Evolutionary conservation across 768 basidiomycete genomes (phyloP).

Genomic region (Lentinus brumalis): DNA sequence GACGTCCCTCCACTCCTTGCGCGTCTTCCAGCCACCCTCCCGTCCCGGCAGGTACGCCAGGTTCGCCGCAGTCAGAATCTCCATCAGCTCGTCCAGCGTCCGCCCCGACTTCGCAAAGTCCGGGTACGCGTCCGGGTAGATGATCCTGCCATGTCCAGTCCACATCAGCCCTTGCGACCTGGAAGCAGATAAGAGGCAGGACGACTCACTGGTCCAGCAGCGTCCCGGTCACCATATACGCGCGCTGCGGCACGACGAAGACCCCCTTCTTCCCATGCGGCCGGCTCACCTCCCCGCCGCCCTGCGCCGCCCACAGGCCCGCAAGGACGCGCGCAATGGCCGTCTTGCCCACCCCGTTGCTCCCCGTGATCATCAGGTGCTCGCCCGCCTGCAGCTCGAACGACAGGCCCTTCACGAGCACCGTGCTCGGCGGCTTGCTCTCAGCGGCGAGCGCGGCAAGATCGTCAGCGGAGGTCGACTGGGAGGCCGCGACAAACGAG

Average conservation of each 20-base stretch:
- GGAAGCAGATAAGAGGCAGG: background rate
- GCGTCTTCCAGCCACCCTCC: slow-evolving; percentile 87
- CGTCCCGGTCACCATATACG: slow-evolving; percentile 89
- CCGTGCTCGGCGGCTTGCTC: slow-evolving; percentile 35
- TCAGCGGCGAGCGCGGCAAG: background rate
- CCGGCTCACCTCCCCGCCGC: slow-evolving; percentile 30
- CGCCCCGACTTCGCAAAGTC: slow-evolving; percentile 63
- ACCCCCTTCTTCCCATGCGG: slow-evolving; percentile 53
- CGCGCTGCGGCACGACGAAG: slow-evolving; percentile 90
- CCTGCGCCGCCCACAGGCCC: slow-evolving; percentile 79
- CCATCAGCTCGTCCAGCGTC: slow-evolving; percentile 69
- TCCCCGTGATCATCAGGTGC: slow-evolving; percentile 92
- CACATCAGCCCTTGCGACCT: background rate
- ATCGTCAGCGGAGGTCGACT: slow-evolving; percentile 1
- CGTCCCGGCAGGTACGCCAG: slow-evolving; percentile 81
- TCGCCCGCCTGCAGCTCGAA: slow-evolving; percentile 68
- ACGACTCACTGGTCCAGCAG: slow-evolving; percentile 75
- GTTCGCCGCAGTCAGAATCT: slow-evolving; percentile 80
- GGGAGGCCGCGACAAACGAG: slow-evolving; percentile 10
- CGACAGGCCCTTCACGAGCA: slow-evolving; percentile 69
- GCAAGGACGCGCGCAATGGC: slow-evolving; percentile 87
- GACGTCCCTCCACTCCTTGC: slow-evolving; percentile 97
- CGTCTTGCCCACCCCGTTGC: slow-evolving; percentile 92
- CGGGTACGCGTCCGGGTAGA: slow-evolving; percentile 87
- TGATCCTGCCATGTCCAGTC: slow-evolving; percentile 47